Evolutionary conservation across 441 rosid species (phyloP).

Genomic region (Bruguiera hainesii): DNA sequence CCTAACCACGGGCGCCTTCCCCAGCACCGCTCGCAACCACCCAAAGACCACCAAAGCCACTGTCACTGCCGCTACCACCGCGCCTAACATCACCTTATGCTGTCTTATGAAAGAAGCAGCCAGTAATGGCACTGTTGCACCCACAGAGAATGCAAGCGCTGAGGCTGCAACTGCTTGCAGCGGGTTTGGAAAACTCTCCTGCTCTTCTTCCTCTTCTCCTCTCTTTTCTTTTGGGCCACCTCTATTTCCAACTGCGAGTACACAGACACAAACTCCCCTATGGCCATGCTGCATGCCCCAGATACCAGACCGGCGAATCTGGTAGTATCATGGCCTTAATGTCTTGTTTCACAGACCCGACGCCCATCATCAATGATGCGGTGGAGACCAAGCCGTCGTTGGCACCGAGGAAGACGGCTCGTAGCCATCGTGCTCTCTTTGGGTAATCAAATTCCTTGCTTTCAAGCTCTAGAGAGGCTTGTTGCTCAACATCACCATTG

Average conservation of each 20-base stretch:
- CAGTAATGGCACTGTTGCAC: conserved; percentile 74
- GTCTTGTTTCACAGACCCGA: conserved; percentile 78
- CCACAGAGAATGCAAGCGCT: conserved; percentile 66
- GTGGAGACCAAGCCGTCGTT: conserved; percentile 84
- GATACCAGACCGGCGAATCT: conserved; percentile 86
- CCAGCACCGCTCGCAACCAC: conserved; percentile 67
- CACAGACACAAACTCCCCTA: conserved; percentile 87
- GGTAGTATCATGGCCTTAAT: conserved; percentile 69
- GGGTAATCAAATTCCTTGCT: conserved; percentile 51
- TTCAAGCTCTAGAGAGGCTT: conserved; percentile 27
- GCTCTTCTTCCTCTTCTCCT: conserved; percentile 13
- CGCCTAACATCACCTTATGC: conserved; percentile 52
- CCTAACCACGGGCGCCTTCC: conserved; percentile 53
- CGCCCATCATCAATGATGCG: conserved; percentile 81
- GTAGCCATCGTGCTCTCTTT: conserved; percentile 83
- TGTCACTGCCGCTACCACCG: conserved; percentile 47
- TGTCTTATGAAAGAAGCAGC: conserved; percentile 66
- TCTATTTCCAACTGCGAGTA: conserved; percentile 77
- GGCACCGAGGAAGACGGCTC: conserved; percentile 86
- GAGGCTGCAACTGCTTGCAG: conserved; percentile 76
- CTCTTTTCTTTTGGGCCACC: conserved; percentile 62
- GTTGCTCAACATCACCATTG: conserved; percentile 35
- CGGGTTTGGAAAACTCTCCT: conserved; percentile 61
- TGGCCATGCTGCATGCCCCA: conserved; percentile 95
- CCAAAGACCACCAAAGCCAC: conserved; percentile 61